phyloP scores from a whole-genome alignment of 495 filamentous ascomycete genomes.

The Penicillium atrosanguineum region DNA sequence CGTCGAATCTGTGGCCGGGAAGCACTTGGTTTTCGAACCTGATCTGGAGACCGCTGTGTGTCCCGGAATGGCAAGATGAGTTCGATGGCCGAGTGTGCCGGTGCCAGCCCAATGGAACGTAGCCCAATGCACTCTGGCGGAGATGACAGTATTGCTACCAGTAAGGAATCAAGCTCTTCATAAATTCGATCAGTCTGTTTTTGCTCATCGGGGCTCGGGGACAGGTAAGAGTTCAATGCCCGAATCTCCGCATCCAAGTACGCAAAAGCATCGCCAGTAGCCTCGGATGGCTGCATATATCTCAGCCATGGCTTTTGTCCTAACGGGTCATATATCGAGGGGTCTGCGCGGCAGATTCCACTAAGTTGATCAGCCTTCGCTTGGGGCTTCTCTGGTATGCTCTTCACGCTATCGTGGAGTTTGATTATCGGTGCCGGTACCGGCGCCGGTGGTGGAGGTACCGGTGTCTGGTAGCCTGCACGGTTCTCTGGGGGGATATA shows the following conservation, averaged over 20 bases:
- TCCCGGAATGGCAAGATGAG: constrained; percentile 33
- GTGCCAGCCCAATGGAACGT: constrained; percentile 49
- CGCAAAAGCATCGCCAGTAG: constrained; percentile 14
- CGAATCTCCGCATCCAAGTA: constrained; percentile 45
- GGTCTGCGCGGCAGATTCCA: constrained; percentile 19
- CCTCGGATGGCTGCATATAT: constrained; percentile 4
- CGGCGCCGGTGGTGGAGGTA: neutral
- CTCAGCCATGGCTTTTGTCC: constrained; percentile 35
- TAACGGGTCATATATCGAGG: neutral
- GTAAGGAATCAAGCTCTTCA: constrained; percentile 20
- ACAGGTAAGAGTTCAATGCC: constrained; percentile 45
- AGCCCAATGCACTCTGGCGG: constrained; percentile 51
- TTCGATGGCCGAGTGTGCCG: constrained; percentile 52
- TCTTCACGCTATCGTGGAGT: neutral
- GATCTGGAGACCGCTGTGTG: constrained; percentile 13
- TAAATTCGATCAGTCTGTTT: constrained; percentile 25
- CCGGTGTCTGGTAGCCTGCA: constrained; percentile 16
- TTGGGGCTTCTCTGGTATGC: constrained; percentile 1
- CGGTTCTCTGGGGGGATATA: constrained; percentile 20
- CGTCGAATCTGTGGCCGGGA: constrained; percentile 28
- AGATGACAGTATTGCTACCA: constrained; percentile 21
- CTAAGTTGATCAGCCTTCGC: neutral
- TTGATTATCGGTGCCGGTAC: neutral
- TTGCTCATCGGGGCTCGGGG: constrained; percentile 34
- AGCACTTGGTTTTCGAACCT: constrained; percentile 31